phyloP scores from a whole-genome alignment of 768 basidiomycete species.

The Amanita thiersii region DNA sequence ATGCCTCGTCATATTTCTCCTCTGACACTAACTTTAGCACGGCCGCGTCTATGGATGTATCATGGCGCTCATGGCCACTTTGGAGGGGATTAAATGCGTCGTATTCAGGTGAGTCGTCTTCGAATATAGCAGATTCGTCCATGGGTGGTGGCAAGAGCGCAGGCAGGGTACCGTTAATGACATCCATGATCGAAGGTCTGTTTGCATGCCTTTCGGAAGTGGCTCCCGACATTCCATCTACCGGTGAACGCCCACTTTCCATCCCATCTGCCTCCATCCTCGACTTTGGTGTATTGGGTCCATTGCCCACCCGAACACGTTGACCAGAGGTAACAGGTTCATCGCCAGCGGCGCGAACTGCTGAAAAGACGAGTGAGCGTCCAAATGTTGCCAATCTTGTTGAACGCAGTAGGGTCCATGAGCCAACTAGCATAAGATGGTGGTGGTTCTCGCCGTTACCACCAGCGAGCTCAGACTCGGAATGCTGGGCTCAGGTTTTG shows the following conservation, averaged over 20 bases:
- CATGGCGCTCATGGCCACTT: conserved; percentile 9
- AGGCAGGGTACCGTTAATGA: conserved; percentile 23
- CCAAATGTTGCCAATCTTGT: conserved; percentile 16
- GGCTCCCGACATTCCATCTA: conserved; percentile 22
- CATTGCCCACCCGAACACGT: too few species aligned
- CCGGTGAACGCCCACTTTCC: not conserved
- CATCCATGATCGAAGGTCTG: conserved; percentile 16
- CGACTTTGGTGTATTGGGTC: too few species aligned
- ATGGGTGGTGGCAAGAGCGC: conserved; percentile 18
- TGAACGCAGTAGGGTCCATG: conserved; percentile 24
- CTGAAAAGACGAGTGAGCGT: conserved; percentile 7
- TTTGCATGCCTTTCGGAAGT: too few species aligned
- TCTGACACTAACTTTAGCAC: conserved; percentile 17
- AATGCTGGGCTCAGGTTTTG: conserved; percentile 9
- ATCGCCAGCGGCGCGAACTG: not conserved
- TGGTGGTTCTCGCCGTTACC: not conserved
- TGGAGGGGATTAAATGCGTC: conserved; percentile 6
- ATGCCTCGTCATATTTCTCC: conserved; percentile 20
- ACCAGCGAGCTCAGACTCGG: not conserved
- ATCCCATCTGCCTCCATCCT: too few species aligned
- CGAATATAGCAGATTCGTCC: conserved; percentile 22
- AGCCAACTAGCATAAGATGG: conserved; percentile 24
- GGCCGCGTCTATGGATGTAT: conserved; percentile 9
- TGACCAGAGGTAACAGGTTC: conserved; percentile 7
- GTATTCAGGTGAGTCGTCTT: conserved; percentile 23